These are phyloP conservation scores for Ophiosphaerella narmari DNA, from an alignment of 2,329 filamentous ascomycete species.

Conservation along the genomic window DNA sequence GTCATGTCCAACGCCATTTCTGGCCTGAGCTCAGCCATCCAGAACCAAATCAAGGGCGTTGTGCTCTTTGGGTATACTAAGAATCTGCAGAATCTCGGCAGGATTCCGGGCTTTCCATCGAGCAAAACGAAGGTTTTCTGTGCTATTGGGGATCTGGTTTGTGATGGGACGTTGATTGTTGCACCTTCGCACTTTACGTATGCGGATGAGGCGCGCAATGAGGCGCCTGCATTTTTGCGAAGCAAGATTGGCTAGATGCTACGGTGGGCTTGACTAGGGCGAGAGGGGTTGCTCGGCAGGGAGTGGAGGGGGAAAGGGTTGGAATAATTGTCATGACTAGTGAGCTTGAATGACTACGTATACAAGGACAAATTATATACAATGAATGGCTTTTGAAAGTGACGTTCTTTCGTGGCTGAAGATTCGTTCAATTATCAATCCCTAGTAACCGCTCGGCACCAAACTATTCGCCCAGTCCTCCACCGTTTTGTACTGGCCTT, in stretches of 20 bases:
- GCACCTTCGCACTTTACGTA: conserved; percentile 38
- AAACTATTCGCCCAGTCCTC: conserved; percentile 59
- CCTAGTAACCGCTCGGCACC: conserved; percentile 28
- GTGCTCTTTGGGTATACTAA: conserved; percentile 47
- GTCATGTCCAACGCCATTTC: conserved; percentile 39
- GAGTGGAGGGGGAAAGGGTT: too few species aligned
- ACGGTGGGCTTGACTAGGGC: too few species aligned
- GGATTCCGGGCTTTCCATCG: conserved; percentile 39
- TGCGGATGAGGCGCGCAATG: conserved; percentile 20
- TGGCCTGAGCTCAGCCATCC: conserved; percentile 27
- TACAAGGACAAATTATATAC: too few species aligned
- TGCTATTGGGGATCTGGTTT: conserved; percentile 37
- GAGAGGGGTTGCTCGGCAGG: too few species aligned
- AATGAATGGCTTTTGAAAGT: too few species aligned
- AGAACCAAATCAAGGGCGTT: conserved; percentile 39
- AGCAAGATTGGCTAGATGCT: too few species aligned
- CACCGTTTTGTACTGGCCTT: conserved; percentile 52
- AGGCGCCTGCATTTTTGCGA: conserved; percentile 20
- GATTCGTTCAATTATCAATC: too few species aligned
- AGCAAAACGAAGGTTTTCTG: conserved; percentile 41
- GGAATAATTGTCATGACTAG: too few species aligned
- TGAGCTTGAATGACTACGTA: too few species aligned
- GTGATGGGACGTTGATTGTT: conserved; percentile 36
- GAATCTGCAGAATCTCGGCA: conserved; percentile 41
- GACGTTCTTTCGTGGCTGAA: too few species aligned